Conservation (phyloP, 306 rosid species). For the Dalbergia cultrata region DNA sequence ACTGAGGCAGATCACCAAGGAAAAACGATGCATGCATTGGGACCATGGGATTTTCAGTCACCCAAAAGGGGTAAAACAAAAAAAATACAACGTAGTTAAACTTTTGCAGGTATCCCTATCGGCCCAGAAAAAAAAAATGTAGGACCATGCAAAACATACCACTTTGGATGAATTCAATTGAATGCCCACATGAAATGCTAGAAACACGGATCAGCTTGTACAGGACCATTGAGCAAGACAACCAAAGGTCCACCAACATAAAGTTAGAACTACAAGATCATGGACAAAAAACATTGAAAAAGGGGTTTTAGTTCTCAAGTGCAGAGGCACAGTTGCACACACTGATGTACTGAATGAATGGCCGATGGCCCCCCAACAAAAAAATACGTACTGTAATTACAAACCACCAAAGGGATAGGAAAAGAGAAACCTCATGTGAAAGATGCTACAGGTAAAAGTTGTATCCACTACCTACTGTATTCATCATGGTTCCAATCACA, state of each 20-base stretch:
- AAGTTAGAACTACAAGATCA: constrained; percentile 34
- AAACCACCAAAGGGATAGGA: neutral
- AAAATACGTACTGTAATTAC: constrained; percentile 21
- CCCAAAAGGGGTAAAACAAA: constrained; percentile 20
- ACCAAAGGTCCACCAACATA: constrained; percentile 27
- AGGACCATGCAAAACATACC: constrained; percentile 31
- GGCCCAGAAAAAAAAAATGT: neutral
- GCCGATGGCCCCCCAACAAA: constrained; percentile 26
- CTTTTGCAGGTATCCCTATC: constrained; percentile 19
- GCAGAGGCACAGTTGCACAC: neutral
- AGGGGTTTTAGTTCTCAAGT: constrained; percentile 33
- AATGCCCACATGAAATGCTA: constrained; percentile 4
- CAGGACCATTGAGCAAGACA: neutral
- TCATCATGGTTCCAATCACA: constrained; percentile 37
- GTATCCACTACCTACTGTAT: constrained; percentile 2
- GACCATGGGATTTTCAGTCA: constrained; percentile 39
- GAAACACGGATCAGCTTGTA: constrained; percentile 35
- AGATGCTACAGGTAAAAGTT: constrained; percentile 37
- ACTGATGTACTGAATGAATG: constrained; percentile 22
- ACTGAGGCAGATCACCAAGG: neutral
- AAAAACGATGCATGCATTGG: constrained; percentile 21
- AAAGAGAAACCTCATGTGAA: neutral
- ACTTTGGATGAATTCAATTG: constrained; percentile 17
- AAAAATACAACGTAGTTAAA: neutral
- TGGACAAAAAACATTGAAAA: constrained; percentile 35